phyloP scores from a whole-genome alignment of 768 basidiomycete species.

The Termitomyces sp. region DNA sequence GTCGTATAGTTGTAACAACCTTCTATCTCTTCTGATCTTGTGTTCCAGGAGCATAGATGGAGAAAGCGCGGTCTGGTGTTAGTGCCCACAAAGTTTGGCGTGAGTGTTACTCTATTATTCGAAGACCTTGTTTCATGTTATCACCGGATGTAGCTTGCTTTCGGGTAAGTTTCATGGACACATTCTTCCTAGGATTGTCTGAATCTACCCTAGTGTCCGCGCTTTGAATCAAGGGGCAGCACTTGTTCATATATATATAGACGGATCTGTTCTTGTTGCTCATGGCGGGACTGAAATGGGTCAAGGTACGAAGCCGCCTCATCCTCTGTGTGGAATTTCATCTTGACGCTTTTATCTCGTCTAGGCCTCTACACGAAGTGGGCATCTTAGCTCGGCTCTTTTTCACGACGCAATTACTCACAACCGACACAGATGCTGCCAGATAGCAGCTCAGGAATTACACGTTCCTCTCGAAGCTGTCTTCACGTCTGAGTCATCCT shows the following conservation, averaged over 20 bases:
- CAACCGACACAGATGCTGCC: conserved; percentile 7
- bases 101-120: not conserved
- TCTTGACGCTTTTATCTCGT: not conserved
- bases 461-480: conserved; percentile 10
- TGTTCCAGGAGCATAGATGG: conserved; percentile 10
- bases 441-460: conserved; percentile 14
- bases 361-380: conserved; percentile 5
- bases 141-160: conserved; percentile 6
- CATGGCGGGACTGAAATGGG: conserved; percentile 17
- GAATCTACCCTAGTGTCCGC: not conserved
- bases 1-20: not conserved
- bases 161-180: conserved; percentile 3
- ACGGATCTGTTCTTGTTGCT: conserved; percentile 14
- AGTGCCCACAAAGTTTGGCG: conserved; percentile 14
- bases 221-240: conserved; percentile 14
- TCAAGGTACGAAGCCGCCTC: conserved; percentile 5
- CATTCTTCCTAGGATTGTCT: not conserved
- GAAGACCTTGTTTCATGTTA: not conserved
- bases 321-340: too few species aligned
- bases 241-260: conserved; percentile 14
- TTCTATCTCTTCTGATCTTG: not conserved
- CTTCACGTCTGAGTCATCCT: conserved; percentile 13
- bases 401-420: not conserved
- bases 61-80: conserved; percentile 14
- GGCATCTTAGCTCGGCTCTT: not conserved